Evolutionary conservation across 2,329 filamentous ascomycete species (phyloP), one percentile per base, ranked within the genome.

Genomic region (Corynespora cassiicola): DNA sequence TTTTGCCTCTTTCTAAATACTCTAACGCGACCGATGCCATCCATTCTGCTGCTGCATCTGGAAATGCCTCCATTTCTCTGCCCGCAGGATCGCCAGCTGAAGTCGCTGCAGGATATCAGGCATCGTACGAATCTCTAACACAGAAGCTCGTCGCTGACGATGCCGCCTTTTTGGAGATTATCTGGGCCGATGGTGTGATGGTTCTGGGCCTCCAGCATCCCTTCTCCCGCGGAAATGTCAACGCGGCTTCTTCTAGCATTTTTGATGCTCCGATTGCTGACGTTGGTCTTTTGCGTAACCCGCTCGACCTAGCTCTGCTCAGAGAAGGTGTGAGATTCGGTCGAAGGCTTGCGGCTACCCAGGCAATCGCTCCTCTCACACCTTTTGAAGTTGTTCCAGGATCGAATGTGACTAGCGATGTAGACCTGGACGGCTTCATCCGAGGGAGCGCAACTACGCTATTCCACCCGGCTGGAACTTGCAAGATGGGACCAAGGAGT

Each of bases 401-500:
- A 12, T 31, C 37, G 17, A 56, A 53, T 25, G 47, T 60, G 11
- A 52, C 50, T 7, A 37, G 36, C 5, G 46, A 54, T 31, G 44
- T 39, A 7, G 49, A 53, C 14, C 24, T 61, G 8, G 47, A 56
- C 15, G 20, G 42, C 8, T 52, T 30, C 20, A 40, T 62, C 17
- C 50, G 31, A 33, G 37, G 32, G 15, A 28, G 31, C 31, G 48
- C 38, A 18, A 31, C 41, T 8, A 56, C 54, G 11, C 9, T 58
- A n/a, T 58, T 29, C 26, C 61, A 65, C 30, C 58, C 61, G 7
- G 49, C 50, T 7, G 60, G 62, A 7, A 56, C 39, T 3, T 50
- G 48, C 18, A 52, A 56, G 31, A 56, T 65, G 56, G 48, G 59
- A 11, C 46, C 56, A 6, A 47, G 36, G 7, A 51, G 60, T 6